These are phyloP conservation scores for Talaromyces islandicus DNA, from an alignment of 2,329 filamentous ascomycete species.

Conservation along the genomic window DNA sequence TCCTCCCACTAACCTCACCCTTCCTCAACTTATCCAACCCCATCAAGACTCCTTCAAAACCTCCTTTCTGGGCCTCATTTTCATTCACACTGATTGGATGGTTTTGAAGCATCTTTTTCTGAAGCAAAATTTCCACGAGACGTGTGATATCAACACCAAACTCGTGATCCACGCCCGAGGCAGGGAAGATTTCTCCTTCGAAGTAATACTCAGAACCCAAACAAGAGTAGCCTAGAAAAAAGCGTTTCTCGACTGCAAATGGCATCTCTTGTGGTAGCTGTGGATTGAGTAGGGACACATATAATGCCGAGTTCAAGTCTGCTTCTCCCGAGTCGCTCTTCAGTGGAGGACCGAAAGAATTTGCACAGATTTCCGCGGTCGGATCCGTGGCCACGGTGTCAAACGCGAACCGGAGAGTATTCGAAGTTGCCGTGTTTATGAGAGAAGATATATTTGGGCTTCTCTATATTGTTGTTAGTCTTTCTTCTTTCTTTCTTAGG, in stretches of 20 bases:
- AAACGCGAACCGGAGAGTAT: background rate
- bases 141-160: background rate
- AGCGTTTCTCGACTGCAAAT: background rate
- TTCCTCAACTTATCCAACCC: background rate
- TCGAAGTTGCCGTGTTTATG: background rate
- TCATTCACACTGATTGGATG: slow-evolving; percentile 1
- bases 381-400: background rate
- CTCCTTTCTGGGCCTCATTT: background rate
- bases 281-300: background rate
- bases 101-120: background rate
- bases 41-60: background rate
- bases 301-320: background rate
- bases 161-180: background rate
- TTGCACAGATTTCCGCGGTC: background rate
- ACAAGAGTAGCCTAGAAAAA: slow-evolving; percentile 4
- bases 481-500: background rate
- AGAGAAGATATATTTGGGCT: background rate
- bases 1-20: background rate
- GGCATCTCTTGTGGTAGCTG: background rate
- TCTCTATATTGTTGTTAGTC: background rate
- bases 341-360: background rate
- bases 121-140: background rate
- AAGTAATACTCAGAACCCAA: slow-evolving; percentile 1
- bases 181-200: background rate
- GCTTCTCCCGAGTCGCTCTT: background rate